Evolutionary conservation across 2,329 filamentous ascomycete species (phyloP), one percentile per base, ranked within the genome.

Genomic region (Cercospora sojina): DNA sequence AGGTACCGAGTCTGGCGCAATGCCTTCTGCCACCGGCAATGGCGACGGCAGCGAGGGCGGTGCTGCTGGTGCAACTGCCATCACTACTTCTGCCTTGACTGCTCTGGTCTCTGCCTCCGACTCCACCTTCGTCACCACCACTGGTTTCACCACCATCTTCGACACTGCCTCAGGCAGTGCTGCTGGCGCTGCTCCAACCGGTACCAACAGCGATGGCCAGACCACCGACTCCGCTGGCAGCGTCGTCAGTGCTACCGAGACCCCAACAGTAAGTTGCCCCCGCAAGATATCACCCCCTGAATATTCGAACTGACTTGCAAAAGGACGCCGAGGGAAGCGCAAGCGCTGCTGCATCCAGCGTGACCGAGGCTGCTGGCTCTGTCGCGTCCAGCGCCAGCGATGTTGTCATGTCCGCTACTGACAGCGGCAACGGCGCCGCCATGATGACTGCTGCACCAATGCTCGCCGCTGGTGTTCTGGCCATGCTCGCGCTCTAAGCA

Each of bases 401-500:
- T 57, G 64, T 62, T 7, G 64, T 59, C 53, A 57, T 23, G 29
- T 68, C 66, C 8, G 66, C 69, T 38, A 67, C 69, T 16, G 63
- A 69, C 55, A 66, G 67, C 16, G 64, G 59, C 43, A 70, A 65
- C 56, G 67, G 61, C 38, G 74, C 70, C 31, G 71, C 76, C 32
- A 68, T 78, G 31, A 66, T 73, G 67, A 79, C 76, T 18, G 76
- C 76, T 35, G 76, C 72, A 8, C 76, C 77, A 51, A 66, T 59
- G 53, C 66, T 79, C 64, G 67, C 77, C 62, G 77, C 74, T 65
- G 77, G 72, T 62, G 75, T 73, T 41, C 62, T 79, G 3, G 83
- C 82, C 16, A 84, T 83, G 3, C 83, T 80, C 62, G 74, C 74
- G 43, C 70, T 78, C 32, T 76, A 76, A 73, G 85, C 89, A 57